A percentile compares a stretch with the other conserved stretches of the same genome.
phyloP scores from a whole-genome alignment of 345 rosid species.

The Combretum micranthum region DNA sequence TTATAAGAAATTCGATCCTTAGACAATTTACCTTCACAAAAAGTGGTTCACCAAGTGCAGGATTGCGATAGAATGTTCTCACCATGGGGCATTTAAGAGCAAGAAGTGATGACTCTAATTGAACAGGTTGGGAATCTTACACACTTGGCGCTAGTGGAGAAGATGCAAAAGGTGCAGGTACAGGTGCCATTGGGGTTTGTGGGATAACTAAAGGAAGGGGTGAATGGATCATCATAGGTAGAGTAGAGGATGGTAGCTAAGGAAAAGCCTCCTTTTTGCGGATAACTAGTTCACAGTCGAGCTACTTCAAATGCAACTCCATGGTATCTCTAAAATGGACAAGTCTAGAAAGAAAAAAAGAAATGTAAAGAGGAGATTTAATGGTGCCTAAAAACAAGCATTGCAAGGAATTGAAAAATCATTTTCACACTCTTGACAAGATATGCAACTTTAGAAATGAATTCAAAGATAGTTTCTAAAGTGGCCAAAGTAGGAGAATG shows the following conservation, averaged over 20 bases:
- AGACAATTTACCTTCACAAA: constrained; percentile 57
- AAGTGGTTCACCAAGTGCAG: constrained; percentile 71
- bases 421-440: constrained; percentile 53
- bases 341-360: constrained; percentile 43
- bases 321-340: constrained; percentile 85
- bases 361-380: background rate
- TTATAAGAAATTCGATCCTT: no score
- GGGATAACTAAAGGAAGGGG: constrained; percentile 31
- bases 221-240: constrained; percentile 45
- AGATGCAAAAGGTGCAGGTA: constrained; percentile 31
- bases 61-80: constrained; percentile 76
- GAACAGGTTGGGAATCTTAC: constrained; percentile 35
- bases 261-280: constrained; percentile 89
- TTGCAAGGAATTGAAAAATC: constrained; percentile 2
- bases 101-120: constrained; percentile 54
- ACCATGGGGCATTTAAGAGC: constrained; percentile 87
- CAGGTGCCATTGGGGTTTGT: constrained; percentile 30
- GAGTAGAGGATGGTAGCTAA: constrained; percentile 44
- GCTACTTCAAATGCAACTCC: constrained; percentile 84
- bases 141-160: constrained; percentile 29
- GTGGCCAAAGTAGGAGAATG: constrained; percentile 39
- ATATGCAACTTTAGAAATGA: constrained; percentile 65
- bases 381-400: background rate
- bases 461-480: constrained; percentile 63
- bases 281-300: constrained; percentile 66